phyloP scores from a whole-genome alignment of 768 basidiomycete genomes.

The Lactifluus volemus region DNA sequence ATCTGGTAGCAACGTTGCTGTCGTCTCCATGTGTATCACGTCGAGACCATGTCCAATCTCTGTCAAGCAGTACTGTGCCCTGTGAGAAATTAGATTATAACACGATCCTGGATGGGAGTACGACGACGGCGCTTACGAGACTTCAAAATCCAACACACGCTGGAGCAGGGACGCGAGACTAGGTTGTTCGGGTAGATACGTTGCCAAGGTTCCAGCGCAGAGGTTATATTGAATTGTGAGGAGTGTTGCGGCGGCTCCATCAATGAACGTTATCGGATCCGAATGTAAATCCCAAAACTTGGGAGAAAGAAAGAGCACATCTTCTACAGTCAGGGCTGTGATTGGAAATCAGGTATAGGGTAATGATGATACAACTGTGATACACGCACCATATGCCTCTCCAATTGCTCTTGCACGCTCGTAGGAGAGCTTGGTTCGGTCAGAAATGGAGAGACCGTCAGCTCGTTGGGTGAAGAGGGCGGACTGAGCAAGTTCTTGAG shows the following conservation, averaged over 20 bases:
- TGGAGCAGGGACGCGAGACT: conserved; percentile 24
- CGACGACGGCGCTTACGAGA: conserved; percentile 22
- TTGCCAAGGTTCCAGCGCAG: conserved; percentile 30
- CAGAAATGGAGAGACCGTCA: background rate
- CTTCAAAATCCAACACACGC: conserved; percentile 25
- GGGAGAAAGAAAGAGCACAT: conserved; percentile 26
- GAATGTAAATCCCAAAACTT: conserved; percentile 33
- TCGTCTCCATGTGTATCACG: conserved; percentile 36
- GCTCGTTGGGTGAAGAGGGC: conserved; percentile 3
- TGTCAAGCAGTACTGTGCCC: conserved; percentile 36
- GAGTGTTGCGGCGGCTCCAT: conserved; percentile 28
- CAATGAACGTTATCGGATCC: conserved; percentile 27
- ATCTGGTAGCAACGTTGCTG: conserved; percentile 30
- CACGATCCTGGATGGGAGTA: background rate
- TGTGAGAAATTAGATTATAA: conserved; percentile 6
- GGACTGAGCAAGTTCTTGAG: conserved; percentile 15
- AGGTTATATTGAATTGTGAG: conserved; percentile 34
- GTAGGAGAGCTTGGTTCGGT: conserved; percentile 8
- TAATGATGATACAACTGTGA: background rate
- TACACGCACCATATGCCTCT: conserved; percentile 17
- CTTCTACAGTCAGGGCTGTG: conserved; percentile 26
- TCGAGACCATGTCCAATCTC: conserved; percentile 42
- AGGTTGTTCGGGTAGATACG: conserved; percentile 21
- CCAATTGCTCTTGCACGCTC: conserved; percentile 9
- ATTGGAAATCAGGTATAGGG: background rate